These are phyloP conservation scores for Nitzschia palea DNA, from an alignment of 108 stramenopile species.

Conservation along the genomic window DNA sequence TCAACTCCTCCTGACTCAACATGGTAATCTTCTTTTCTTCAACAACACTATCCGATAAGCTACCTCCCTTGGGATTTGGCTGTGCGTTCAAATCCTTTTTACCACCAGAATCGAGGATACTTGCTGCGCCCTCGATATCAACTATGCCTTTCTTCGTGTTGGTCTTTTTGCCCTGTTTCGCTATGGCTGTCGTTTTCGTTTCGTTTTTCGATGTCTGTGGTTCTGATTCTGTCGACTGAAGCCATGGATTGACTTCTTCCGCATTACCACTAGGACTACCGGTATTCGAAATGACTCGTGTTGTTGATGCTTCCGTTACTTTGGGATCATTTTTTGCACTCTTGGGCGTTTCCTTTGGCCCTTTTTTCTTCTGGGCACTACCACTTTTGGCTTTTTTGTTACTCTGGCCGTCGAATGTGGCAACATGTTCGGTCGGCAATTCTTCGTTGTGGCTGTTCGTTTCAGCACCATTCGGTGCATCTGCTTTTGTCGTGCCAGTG, in stretches of 20 bases:
- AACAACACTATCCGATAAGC: background rate
- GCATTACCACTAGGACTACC: background rate
- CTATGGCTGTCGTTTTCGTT: background rate
- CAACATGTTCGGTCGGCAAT: slow-evolving; percentile 2
- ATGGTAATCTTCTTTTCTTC: slow-evolving; percentile 27
- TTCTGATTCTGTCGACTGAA: background rate
- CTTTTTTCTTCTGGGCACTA: too few relatives aligned
- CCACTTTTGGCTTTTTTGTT: background rate
- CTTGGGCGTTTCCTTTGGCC: background rate
- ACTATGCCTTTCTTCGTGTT: slow-evolving; percentile 18
- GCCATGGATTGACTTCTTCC: slow-evolving; percentile 39
- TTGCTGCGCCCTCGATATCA: slow-evolving; percentile 22
- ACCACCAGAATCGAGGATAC: slow-evolving; percentile 18
- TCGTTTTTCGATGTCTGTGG: background rate
- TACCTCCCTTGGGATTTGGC: background rate
- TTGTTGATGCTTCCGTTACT: slow-evolving; percentile 1
- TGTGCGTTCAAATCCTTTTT: background rate
- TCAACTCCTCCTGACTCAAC: slow-evolving; percentile 86
- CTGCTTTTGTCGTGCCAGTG: background rate
- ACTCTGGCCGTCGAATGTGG: slow-evolving; percentile 5
- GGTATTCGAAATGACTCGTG: too few relatives aligned
- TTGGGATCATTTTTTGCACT: slow-evolving; percentile 4
- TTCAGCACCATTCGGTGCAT: background rate
- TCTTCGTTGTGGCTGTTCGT: background rate
- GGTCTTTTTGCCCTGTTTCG: background rate